Percentiles rank a stretch among this genome's conserved stretches.
These are phyloP conservation scores for Pilatotrama ljubarskyi DNA, from an alignment of 768 basidiomycete species.

Conservation along the genomic window DNA sequence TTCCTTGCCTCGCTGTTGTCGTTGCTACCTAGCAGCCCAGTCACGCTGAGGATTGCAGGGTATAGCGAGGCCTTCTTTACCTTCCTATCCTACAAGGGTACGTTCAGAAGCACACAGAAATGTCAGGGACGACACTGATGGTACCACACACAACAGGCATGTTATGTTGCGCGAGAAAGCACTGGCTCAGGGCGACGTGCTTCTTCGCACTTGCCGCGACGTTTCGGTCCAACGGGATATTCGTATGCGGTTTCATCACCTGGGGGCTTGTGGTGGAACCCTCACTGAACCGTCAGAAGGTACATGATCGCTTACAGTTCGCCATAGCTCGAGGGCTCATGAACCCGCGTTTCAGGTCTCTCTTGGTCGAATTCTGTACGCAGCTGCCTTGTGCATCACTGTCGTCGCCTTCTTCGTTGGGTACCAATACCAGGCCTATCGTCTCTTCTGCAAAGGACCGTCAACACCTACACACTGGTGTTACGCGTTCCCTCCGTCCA, in stretches of 20 bases:
- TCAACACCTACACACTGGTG: slow-evolving; percentile 59
- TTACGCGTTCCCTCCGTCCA: slow-evolving; percentile 52
- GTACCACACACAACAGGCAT: slow-evolving; percentile 46
- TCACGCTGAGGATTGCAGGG: slow-evolving; percentile 65
- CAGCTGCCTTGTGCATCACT: slow-evolving; percentile 44
- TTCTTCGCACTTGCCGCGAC: slow-evolving; percentile 61
- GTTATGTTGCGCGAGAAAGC: slow-evolving; percentile 48
- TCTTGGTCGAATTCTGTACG: slow-evolving; percentile 34
- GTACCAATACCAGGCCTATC: slow-evolving; percentile 71
- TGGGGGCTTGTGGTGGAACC: slow-evolving; percentile 72
- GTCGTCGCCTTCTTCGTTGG: slow-evolving; percentile 65
- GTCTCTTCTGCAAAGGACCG: slow-evolving; percentile 54
- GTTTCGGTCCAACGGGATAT: slow-evolving; percentile 78
- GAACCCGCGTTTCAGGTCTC: slow-evolving; percentile 34
- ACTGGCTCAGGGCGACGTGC: slow-evolving; percentile 58
- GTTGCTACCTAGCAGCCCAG: slow-evolving; percentile 79
- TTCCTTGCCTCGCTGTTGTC: slow-evolving; percentile 65
- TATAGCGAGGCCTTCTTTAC: slow-evolving; percentile 91
- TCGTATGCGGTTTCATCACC: slow-evolving; percentile 74
- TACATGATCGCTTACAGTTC: slow-evolving; percentile 21
- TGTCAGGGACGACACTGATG: not conserved
- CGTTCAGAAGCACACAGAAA: slow-evolving; percentile 8
- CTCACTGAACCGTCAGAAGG: slow-evolving; percentile 40
- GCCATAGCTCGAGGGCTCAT: not conserved
- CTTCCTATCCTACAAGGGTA: slow-evolving; percentile 72